Evolutionary conservation across 768 basidiomycete species (phyloP).

Genomic region (Amanita thiersii): DNA sequence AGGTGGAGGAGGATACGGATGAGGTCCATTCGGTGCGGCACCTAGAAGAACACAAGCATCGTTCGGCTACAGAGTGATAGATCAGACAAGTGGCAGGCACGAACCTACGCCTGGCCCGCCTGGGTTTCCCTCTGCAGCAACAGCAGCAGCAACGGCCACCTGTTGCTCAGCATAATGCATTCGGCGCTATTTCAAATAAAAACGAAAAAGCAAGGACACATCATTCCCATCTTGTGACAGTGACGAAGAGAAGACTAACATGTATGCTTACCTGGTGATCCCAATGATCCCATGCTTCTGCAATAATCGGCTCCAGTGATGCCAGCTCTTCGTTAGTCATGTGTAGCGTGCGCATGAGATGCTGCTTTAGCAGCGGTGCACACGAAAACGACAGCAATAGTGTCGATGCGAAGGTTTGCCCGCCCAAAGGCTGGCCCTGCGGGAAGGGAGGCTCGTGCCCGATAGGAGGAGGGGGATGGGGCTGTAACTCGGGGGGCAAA

Average conservation of each 20-base stretch:
- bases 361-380: conserved; percentile 65
- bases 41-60: background rate
- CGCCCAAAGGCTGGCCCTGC: conserved; percentile 45
- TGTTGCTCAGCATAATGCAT: conserved; percentile 34
- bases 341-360: conserved; percentile 60
- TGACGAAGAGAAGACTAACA: conserved; percentile 5
- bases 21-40: conserved; percentile 6
- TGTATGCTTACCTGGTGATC: conserved; percentile 59
- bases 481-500: conserved; percentile 33
- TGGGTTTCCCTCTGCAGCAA: background rate
- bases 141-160: conserved; percentile 18
- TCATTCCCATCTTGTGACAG: too few species aligned
- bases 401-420: conserved; percentile 76
- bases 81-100: background rate
- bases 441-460: conserved; percentile 54
- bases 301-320: conserved; percentile 71
- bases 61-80: background rate
- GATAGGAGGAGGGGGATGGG: conserved; percentile 22
- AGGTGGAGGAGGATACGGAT: conserved; percentile 8
- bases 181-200: conserved; percentile 23
- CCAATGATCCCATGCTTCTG: conserved; percentile 84
- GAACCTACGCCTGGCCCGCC: conserved; percentile 6
- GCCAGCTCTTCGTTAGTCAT: conserved; percentile 78
- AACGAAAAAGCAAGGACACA: background rate
- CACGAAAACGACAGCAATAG: conserved; percentile 71